Percentiles rank a stretch among this genome's conserved stretches.
Conservation (phyloP, 805 yeast genomes). For the Saccharomycopsis guyanensis region DNA sequence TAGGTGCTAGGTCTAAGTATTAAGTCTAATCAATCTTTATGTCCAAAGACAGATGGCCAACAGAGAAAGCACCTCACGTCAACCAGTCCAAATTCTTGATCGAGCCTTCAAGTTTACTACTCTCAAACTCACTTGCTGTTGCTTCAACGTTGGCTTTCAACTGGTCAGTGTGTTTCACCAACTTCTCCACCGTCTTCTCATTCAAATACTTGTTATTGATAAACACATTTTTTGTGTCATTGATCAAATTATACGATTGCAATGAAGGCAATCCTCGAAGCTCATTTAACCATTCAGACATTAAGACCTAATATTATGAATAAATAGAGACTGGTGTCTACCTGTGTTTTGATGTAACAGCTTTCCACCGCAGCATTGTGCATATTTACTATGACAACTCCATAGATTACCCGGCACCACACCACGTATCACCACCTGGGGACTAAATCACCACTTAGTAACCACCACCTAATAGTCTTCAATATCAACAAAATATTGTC, state of each 20-base stretch:
- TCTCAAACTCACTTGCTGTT: background rate
- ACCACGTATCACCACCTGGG: no score
- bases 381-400: no score
- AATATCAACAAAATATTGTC: no score
- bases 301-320: no score
- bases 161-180: background rate
- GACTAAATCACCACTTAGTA: no score
- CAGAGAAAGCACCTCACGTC: no score
- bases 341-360: background rate
- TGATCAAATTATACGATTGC: slow-evolving; percentile 16
- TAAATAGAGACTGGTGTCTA: slow-evolving; percentile 1
- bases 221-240: slow-evolving; percentile 10
- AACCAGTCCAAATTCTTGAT: background rate
- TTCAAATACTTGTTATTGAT: slow-evolving; percentile 1
- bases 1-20: no score
- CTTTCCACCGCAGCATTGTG: background rate
- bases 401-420: no score
- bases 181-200: slow-evolving; percentile 7
- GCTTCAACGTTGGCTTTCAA: slow-evolving; percentile 2
- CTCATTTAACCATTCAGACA: slow-evolving; percentile 15
- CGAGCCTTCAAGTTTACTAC: background rate
- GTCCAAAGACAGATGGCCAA: no score
- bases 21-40: no score
- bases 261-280: slow-evolving; percentile 17
- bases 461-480: no score